Conservation (phyloP, 257 asterid species). For the Haberlea rhodopensis region DNA sequence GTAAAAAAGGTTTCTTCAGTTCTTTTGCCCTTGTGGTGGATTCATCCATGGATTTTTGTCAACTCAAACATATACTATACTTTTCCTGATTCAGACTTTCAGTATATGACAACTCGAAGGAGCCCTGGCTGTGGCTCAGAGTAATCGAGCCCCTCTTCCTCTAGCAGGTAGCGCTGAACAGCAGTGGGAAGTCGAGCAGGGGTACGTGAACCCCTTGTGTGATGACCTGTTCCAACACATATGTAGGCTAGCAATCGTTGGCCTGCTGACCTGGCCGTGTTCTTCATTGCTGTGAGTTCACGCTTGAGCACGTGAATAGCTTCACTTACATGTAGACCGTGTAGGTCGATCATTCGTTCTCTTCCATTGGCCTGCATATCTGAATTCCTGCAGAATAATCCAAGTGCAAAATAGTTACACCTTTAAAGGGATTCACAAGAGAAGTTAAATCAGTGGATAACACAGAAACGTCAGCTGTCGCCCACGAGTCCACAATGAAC, state of each 20-base stretch:
- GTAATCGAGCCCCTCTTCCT: conserved; percentile 83
- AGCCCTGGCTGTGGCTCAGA: conserved; percentile 96
- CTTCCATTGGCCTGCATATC: conserved; percentile 61
- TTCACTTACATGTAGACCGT: conserved; percentile 92
- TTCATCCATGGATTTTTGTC: neutral
- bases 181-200: conserved; percentile 90
- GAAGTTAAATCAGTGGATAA: neutral
- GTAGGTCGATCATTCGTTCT: conserved; percentile 90
- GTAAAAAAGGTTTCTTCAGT: conserved; percentile 35
- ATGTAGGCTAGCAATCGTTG: conserved; percentile 78
- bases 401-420: neutral
- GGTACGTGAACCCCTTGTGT: conserved; percentile 84
- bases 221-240: conserved; percentile 97
- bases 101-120: conserved; percentile 66
- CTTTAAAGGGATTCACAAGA: neutral
- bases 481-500: conserved; percentile 19
- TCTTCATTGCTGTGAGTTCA: conserved; percentile 71
- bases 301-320: conserved; percentile 90
- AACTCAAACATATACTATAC: conserved; percentile 42
- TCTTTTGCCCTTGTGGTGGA: neutral
- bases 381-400: conserved; percentile 54
- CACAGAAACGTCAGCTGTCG: neutral
- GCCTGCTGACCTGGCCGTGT: conserved; percentile 76
- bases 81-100: conserved; percentile 44
- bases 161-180: conserved; percentile 87